Base-by-base conservation (phyloP, 108 stramenopile genomes). In the Schizochytrium sp. region DNA sequence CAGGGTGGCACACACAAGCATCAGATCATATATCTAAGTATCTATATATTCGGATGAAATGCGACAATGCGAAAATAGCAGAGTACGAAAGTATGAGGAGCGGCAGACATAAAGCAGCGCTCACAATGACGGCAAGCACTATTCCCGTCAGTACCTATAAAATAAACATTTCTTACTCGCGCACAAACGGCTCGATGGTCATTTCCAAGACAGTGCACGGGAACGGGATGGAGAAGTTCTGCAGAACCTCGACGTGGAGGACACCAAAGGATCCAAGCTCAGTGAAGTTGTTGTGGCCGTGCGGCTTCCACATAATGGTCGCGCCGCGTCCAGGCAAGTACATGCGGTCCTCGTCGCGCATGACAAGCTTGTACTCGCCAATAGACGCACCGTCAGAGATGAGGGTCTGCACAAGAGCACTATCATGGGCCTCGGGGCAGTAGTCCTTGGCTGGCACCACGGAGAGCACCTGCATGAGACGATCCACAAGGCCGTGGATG, bases 301-400 rank as follows among this genome's bases (percentile, higher is more conserved):
- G 95, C 56, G 91, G 93, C 28, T 93, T 94, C 87, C 98, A 90
- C 88, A 99, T 61, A 40, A 99, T 93, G 88, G 95, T 94, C 2
- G 98, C 99, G n/a, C 96, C 96, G 90, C 98, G 95, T 58, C 98
- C 98, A 2, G 97, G 96, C 92, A 99, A 99, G 93, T 96, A 99
- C 61, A 96, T 97, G 64, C 64, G 64, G 2, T 93, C 94, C 53
- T 94, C 91, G 10, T 89, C 89, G 46, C 57, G 59, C 17, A 46
- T 45, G 42, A 56, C 61, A 4, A 94, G 55, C 38, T 88, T n/a
- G 92, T 94, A 94, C 53, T 87, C 50, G 87, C 89, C 89, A 57
- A 64, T 57, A 50, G 45, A 38, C 17, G 55, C 55, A 10, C 88
- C 88, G 40, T 41, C 38, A 2, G 88, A 57, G 46, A 42, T 46